Percentiles rank a stretch among this genome's conserved stretches.
Evolutionary conservation across 1,284 basidiomycete genomes (phyloP).

Genomic region (Puccinia hordei): DNA sequence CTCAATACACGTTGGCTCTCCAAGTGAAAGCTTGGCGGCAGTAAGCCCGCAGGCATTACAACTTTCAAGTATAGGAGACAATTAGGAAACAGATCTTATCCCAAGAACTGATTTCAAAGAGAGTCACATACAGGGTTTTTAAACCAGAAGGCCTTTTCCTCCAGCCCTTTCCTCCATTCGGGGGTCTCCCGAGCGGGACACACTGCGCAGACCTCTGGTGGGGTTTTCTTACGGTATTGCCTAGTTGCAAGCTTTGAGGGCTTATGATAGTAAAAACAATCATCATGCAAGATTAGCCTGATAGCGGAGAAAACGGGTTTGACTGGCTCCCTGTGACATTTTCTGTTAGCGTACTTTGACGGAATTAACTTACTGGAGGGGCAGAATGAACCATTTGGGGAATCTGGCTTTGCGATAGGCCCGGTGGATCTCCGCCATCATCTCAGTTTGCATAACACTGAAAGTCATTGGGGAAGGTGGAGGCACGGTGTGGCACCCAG

Average conservation of each 20-base stretch:
- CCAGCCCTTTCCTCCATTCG: constrained; percentile 50
- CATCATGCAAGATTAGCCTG: neutral
- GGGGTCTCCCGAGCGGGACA: constrained; percentile 24
- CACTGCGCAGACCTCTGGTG: constrained; percentile 43
- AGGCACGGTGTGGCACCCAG: constrained; percentile 9
- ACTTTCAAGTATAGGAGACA: constrained; percentile 3
- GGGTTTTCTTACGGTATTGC: constrained; percentile 49
- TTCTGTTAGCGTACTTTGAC: too few relatives aligned
- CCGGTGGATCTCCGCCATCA: constrained; percentile 10
- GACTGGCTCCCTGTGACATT: too few relatives aligned
- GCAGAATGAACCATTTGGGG: neutral
- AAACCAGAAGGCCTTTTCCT: constrained; percentile 49
- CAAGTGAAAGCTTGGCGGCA: constrained; percentile 38
- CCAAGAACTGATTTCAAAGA: neutral
- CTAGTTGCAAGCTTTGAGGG: constrained; percentile 28
- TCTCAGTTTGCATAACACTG: neutral
- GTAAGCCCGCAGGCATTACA: constrained; percentile 49
- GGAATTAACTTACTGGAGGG: constrained; percentile 1
- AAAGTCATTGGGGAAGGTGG: neutral
- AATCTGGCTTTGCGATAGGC: neutral
- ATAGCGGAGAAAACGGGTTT: neutral
- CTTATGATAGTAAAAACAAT: neutral
- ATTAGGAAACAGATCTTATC: neutral
- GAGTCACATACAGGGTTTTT: constrained; percentile 39
- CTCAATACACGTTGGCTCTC: constrained; percentile 37